A percentile compares a stretch with the other conserved stretches of the same genome.
These are phyloP conservation scores for Dryas drummondii DNA, from an alignment of 306 rosid species.

Conservation along the genomic window DNA sequence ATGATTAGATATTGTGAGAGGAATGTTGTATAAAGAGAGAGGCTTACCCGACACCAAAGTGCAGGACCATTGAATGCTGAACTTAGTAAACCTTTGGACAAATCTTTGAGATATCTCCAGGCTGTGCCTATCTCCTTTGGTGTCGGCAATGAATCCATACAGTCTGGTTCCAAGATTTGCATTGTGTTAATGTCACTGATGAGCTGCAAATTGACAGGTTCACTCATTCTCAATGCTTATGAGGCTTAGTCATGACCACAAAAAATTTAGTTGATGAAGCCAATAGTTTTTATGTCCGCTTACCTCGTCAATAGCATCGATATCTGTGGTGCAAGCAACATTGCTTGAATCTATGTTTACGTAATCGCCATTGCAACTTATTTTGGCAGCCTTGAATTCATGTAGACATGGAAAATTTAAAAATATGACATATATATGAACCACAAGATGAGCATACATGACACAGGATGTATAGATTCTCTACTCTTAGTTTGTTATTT, in stretches of 20 bases:
- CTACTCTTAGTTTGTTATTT: not conserved
- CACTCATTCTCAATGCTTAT: not conserved
- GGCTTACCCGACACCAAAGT: conserved; percentile 24
- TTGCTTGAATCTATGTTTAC: conserved; percentile 26
- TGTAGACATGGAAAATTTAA: not conserved
- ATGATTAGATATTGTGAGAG: not conserved
- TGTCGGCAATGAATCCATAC: conserved; percentile 4
- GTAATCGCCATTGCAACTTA: conserved; percentile 21
- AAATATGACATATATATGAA: not conserved
- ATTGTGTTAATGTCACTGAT: conserved; percentile 10
- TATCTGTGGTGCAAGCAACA: conserved; percentile 10
- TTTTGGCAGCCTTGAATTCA: conserved; percentile 18
- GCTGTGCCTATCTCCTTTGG: conserved; percentile 5
- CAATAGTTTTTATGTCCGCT: not conserved
- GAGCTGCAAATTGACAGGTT: conserved; percentile 23
- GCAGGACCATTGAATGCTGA: conserved; percentile 7
- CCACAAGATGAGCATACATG: not conserved
- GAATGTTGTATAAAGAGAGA: not conserved
- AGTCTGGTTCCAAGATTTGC: conserved; percentile 24
- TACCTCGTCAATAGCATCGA: conserved; percentile 14
- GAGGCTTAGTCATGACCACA: not conserved
- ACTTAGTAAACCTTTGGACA: not conserved
- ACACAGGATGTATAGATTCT: not conserved
- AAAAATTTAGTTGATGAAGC: not conserved
- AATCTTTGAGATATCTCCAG: conserved; percentile 12